Base-by-base conservation (phyloP, 495 filamentous ascomycete species). In the Penicillium verhagenii region DNA sequence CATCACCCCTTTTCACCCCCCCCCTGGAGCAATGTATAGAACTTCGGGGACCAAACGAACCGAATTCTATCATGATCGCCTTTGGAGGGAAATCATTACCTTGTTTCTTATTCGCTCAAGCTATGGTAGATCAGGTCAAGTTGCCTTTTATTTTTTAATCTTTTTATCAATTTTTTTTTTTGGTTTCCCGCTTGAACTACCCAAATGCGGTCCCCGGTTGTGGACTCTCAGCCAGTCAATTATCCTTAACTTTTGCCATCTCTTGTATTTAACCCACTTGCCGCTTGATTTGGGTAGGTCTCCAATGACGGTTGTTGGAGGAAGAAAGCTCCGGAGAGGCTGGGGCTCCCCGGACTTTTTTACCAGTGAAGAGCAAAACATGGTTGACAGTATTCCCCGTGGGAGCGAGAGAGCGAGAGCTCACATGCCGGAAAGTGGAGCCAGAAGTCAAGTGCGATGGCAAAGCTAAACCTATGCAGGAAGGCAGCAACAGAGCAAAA, bases 341-440 rank as follows among this genome's bases (percentile, higher is more conserved):
- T 35, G 33, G 26, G 26, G 35, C 35, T 14, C 35, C 35, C 35
- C 35, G 35, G 35, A n/a, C n/a, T n/a, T n/a, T n/a, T 16, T 6
- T 16, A 16, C 37, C 37, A 16, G 13, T 11, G 5, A 40, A 20
- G 2, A 40, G 6, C 3, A 20, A 13, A 20, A 23, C 21, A 23
- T 11, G 13, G 39, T 43, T 43, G 19, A 23, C 13, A 14, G 16
- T 35, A 14, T n/a, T n/a, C 33, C 33, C 33, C 28, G 28, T 31
- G 28, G 28, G 28, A 31, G n/a, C n/a, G n/a, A n/a, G n/a, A n/a
- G n/a, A n/a, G n/a, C n/a, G 51, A 51, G 35, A 47, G 57, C 57
- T 59, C 52, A 59, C 57, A 52, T 59, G 52, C 52, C 42, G 47
- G 19, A 19, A 0, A 31, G 52, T 59, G 57, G 57, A 55, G 8